These are phyloP conservation scores for Camillea tinctor DNA, from an alignment of 2,329 filamentous ascomycete species.

Conservation along the genomic window DNA sequence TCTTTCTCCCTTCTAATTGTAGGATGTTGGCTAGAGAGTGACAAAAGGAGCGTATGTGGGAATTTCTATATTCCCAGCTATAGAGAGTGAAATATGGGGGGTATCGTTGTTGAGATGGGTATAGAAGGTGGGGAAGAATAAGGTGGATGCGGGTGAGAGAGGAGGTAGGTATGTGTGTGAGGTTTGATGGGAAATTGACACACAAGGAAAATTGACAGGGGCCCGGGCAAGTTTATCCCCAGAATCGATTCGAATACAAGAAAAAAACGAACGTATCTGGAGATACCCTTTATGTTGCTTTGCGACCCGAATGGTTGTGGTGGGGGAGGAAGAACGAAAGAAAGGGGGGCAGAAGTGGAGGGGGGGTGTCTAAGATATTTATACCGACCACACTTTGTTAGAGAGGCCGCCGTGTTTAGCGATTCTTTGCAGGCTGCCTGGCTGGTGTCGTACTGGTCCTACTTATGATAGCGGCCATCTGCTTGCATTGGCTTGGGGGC, in stretches of 20 bases:
- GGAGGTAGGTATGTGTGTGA: conserved; percentile 35
- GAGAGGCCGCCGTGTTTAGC: background rate
- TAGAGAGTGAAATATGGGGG: conserved; percentile 23
- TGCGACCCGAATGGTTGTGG: conserved; percentile 58
- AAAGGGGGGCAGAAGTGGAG: conserved; percentile 37
- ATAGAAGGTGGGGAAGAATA: conserved; percentile 14
- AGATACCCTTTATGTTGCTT: conserved; percentile 53
- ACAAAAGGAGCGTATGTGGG: conserved; percentile 49
- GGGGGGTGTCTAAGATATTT: conserved; percentile 40
- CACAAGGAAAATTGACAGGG: conserved; percentile 47
- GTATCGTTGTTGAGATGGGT: too few species aligned
- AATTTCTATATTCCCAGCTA: conserved; percentile 11
- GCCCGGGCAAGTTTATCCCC: conserved; percentile 46
- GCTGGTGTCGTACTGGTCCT: conserved; percentile 10
- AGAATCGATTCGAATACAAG: conserved; percentile 31
- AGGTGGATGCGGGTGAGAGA: conserved; percentile 32
- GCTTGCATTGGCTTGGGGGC: conserved; percentile 14
- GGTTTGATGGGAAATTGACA: conserved; percentile 40
- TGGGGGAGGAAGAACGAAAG: conserved; percentile 53
- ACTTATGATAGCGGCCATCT: conserved; percentile 15
- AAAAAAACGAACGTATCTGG: conserved; percentile 46
- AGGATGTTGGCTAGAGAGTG: conserved; percentile 42
- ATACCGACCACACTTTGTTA: conserved; percentile 21
- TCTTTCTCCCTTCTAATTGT: conserved; percentile 7
- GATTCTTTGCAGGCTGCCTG: conserved; percentile 14